Base-by-base conservation (phyloP, 441 rosid genomes). In the Lepidium campestre region DNA sequence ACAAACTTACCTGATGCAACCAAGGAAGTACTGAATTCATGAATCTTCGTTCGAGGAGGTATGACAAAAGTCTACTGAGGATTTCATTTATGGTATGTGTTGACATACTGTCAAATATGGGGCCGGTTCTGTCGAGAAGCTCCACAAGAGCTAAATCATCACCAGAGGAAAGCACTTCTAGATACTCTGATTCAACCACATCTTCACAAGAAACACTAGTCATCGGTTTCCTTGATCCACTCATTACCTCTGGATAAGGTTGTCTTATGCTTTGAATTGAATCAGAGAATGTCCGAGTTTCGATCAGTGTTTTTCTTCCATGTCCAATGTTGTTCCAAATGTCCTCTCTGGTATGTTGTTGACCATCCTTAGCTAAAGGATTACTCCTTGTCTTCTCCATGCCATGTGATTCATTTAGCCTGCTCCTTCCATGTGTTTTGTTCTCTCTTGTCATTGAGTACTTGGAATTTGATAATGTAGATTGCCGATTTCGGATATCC, bases 101-200 rank as follows among this genome's bases (percentile, higher is more conserved):
- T 29, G 96, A 90, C 68, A 93, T 68, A 65, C 78, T 83, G 57
- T 89, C 91, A 46, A 89, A 62, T 54, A 87, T 89, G 7, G 95
- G 98, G 3, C 95, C 97, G 11, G 98, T 90, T 79, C 88, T 83
- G 27, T 88, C 86, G 44, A 93, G 81, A 75, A 93, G 93, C 82
- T 89, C 93, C 23, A 90, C 57, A 14, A 90, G 77, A 55, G 87
- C 75, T 52, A 81, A 79, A 49, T 93, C 97, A 68, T 88, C 79
- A 42, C 83, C 79, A 34, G 81, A 82, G 71, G 76, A 81, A 29
- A 93, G 79, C 67, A 95, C 96, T 82, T 88, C 86, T 22, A 74
- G 56, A 78, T 90, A 90, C 47, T 96, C 93, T 80, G 95, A 87
- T 47, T 93, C 93, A 18, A 88, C 71, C 72, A 81, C 87, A 44